These are phyloP conservation scores for Zizania palustris DNA, from an alignment of 202 grass and related monocot genomes.

Conservation along the genomic window DNA sequence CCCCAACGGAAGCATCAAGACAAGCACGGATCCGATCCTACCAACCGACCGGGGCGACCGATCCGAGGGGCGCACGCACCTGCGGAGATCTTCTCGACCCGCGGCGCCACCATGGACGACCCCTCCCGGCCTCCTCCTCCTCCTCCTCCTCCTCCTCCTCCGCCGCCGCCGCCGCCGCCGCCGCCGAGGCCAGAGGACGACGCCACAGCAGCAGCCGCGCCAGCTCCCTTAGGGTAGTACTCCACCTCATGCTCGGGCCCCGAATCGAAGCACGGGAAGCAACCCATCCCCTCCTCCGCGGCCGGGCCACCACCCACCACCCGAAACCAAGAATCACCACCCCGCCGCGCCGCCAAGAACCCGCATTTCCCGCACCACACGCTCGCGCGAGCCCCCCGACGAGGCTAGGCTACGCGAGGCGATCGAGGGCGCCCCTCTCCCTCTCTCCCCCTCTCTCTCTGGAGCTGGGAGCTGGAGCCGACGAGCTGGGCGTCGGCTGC, in stretches of 20 bases:
- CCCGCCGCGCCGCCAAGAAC: conserved; percentile 13
- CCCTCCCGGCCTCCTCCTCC: conserved; percentile 29
- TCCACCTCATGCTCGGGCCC: conserved; percentile 45
- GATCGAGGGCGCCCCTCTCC: no score
- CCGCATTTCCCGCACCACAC: conserved; percentile 43
- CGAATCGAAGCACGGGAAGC: conserved; percentile 85
- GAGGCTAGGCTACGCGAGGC: no score
- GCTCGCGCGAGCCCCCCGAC: not conserved
- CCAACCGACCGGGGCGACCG: conserved; percentile 12
- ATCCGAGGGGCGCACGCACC: conserved; percentile 45
- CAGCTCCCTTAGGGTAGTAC: conserved; percentile 40
- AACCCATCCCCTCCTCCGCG: conserved; percentile 58
- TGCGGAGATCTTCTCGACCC: conserved; percentile 44
- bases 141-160: no score
- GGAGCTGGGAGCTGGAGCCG: no score
- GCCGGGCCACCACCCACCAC: not conserved
- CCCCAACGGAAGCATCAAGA: conserved; percentile 11
- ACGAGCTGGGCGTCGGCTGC: not conserved
- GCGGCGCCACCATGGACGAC: conserved; percentile 44
- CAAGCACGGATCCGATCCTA: conserved; percentile 50
- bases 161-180: no score
- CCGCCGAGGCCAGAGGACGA: conserved; percentile 33
- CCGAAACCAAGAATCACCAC: conserved; percentile 5
- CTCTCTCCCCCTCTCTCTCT: no score
- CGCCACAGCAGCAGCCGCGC: conserved; percentile 28